phyloP scores from a whole-genome alignment of 495 filamentous ascomycete species.

The Penicillium mononematosum region DNA sequence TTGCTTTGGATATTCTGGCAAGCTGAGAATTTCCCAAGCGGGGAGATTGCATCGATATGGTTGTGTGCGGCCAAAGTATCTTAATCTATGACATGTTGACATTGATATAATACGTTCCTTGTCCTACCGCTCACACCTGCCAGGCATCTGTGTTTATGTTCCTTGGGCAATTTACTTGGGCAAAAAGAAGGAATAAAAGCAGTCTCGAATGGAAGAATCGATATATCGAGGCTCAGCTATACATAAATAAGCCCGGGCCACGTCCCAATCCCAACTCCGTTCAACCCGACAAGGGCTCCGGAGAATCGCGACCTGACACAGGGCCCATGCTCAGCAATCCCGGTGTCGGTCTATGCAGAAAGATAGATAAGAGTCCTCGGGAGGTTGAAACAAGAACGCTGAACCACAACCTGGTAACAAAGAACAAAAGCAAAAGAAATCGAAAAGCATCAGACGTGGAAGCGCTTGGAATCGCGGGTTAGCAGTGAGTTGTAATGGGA shows the following conservation, averaged over 20 bases:
- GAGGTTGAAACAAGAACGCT: neutral
- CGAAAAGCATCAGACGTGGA: constrained; percentile 1
- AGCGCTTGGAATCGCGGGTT: constrained; percentile 16
- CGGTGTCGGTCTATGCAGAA: neutral
- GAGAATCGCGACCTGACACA: neutral
- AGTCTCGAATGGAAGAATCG: neutral
- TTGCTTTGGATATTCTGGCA: no score
- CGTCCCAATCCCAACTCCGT: neutral
- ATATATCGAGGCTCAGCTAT: constrained; percentile 3
- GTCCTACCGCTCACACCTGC: no score
- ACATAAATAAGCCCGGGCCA: neutral
- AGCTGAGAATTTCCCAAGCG: no score
- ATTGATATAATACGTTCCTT: no score
- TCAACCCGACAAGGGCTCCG: neutral
- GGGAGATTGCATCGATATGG: no score
- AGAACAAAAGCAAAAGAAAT: neutral
- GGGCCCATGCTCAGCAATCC: neutral
- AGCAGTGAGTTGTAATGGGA: neutral
- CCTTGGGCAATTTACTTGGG: no score
- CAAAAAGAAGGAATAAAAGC: neutral
- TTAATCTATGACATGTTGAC: no score
- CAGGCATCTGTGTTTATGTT: no score
- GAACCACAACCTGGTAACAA: neutral
- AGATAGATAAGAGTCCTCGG: neutral
- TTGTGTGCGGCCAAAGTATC: no score